Evolutionary conservation across 106 monocot species (phyloP), one percentile per base, ranked within the genome.

Genomic region (Dactylorhiza incarnata): DNA sequence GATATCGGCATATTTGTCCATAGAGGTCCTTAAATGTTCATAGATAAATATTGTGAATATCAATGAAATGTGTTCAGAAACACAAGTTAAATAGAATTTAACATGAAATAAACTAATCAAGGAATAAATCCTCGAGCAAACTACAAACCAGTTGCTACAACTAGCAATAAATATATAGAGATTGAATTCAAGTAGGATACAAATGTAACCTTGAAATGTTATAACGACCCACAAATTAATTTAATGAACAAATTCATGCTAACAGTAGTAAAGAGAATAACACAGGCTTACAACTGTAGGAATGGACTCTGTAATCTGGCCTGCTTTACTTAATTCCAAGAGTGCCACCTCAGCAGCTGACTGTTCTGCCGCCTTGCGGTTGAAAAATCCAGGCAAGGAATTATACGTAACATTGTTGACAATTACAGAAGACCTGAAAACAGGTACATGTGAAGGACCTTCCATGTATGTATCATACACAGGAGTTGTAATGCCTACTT

Each of bases 271-370:
- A 15, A 61, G 19, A 61, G 19, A 69, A 45, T 19, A n/a, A 22
- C 49, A 73, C 51, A 61, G 67, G 83, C 93, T 86, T 86, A 94
- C 93, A 75, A 94, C 81, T 29, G 83, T 85, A 44, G 88, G 94
- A 46, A 91, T 83, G 66, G 14, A 67, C 74, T 87, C 86, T 1
- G 48, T 78, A 72, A 69, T 82, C 43, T 78, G 53, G 24, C 87
- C 91, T 7, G 91, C 87, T 71, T 82, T 87, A 65, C 80, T 79
- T 72, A 94, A 81, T 75, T 97, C 91, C 20, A 80, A 52, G 45
- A 97, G 90, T 50, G 93, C 91, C 77, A 97, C 68, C 75, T 94
- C 97, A 73, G 93, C 97, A 61, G 97, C 93, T 29, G 93, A 97
- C 68, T 94, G 97, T 13, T 94, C 97, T 45, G 93, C 93, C 13